Evolutionary conservation across 2,329 filamentous ascomycete species (phyloP), one percentile per base, ranked within the genome.

Genomic region (Dothideomycetidae sp.): DNA sequence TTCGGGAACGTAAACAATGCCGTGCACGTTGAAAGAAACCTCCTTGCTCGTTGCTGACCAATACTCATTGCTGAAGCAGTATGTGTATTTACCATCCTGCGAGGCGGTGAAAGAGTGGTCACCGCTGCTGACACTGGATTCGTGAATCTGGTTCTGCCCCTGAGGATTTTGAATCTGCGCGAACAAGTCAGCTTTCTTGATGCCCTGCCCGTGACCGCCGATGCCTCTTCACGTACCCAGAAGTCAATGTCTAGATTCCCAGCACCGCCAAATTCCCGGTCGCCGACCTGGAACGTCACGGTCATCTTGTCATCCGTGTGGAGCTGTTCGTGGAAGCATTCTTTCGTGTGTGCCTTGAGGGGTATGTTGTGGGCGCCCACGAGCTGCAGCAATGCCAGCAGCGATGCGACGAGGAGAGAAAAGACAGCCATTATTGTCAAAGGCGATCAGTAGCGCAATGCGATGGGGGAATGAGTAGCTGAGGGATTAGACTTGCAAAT

Each of bases 11-110:
- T 96, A 98, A 56, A 98, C 88, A 48, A 98, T 84, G 50, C 90
- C 90, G 63, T 98, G 90, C 36, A 98, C 90, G 60, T 98, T 98
- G 75, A 98, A 98, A 40, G 84, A 93, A 37, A 98, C 88, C 61
- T 98, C 90, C 66, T 98, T 98, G 57, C 76, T 92, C 60, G 84
- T 84, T 42, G 86, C 85, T 42, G 83, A 82, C 85, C 88, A 98
- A 60, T 90, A 80, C 68, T 96, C 88, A 64, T 98, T 98, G 63
- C 90, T 92, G 67, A 98, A 98, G 75, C 90, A 98, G 75, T 98
- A 98, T 41, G 73, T 68, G 66, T 81, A 94, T 64, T 81, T 85
- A 47, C 90, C 90, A 59, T 98, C 86, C 55, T 76, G 64, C 50
- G 71, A 67, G 36, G 90, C 86, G 28, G 76, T 80, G 63, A 98